Conservation (phyloP, 2,329 filamentous ascomycete species). For the Xylaria sp. region DNA sequence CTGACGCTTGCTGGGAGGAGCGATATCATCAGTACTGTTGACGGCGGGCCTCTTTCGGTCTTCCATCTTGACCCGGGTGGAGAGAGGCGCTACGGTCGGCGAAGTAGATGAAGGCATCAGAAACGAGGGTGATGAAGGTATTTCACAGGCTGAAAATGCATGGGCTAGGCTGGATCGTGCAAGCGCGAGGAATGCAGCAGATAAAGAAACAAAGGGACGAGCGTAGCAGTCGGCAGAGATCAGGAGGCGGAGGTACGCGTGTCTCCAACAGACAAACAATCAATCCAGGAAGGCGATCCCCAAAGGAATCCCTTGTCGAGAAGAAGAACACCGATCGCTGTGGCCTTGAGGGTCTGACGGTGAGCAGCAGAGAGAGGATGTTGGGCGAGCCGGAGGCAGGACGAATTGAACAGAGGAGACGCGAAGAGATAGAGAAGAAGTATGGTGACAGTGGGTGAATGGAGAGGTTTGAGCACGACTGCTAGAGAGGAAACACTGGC, state of each 20-base stretch:
- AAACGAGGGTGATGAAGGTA: constrained; percentile 51
- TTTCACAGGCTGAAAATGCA: constrained; percentile 26
- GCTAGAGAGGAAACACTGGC: constrained; percentile 26
- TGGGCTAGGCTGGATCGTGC: background rate
- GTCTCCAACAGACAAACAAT: constrained; percentile 18
- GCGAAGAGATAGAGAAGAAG: constrained; percentile 14
- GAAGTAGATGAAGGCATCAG: constrained; percentile 89
- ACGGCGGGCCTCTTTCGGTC: constrained; percentile 96
- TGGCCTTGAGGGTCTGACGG: background rate
- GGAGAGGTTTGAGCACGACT: constrained; percentile 23
- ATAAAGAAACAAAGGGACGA: constrained; percentile 23
- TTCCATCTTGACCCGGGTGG: constrained; percentile 95
- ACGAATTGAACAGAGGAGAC: constrained; percentile 18
- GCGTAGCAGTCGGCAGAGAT: constrained; percentile 19
- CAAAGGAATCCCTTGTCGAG: constrained; percentile 26
- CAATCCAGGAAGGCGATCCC: constrained; percentile 27
- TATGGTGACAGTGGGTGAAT: constrained; percentile 9
- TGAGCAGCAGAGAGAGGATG: constrained; percentile 1
- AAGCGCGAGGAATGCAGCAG: constrained; percentile 14
- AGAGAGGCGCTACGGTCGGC: constrained; percentile 72
- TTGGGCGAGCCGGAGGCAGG: background rate
- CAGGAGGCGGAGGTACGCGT: constrained; percentile 23
- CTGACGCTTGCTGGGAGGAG: constrained; percentile 90
- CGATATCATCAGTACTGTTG: constrained; percentile 78
- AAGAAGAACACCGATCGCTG: constrained; percentile 16